A percentile compares a stretch with the other conserved stretches of the same genome.
Evolutionary conservation across 2,329 filamentous ascomycete species (phyloP).

Genomic region (Fusarium sp.): DNA sequence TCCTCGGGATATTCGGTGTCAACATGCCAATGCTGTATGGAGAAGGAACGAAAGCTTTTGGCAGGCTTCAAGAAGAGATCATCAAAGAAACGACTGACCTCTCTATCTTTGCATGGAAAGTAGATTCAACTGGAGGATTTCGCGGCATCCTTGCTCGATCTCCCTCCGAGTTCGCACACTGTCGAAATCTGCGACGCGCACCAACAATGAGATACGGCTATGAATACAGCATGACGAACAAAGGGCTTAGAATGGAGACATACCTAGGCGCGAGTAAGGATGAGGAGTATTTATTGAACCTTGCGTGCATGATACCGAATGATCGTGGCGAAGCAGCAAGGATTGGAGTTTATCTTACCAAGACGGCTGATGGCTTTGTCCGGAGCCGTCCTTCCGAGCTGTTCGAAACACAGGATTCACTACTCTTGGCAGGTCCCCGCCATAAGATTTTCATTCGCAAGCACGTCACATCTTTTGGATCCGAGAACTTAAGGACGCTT

Average conservation of each 20-base stretch:
- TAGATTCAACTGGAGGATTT: neutral
- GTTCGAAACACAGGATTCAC: neutral
- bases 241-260: neutral
- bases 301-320: neutral
- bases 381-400: neutral
- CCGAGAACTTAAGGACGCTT: too few relatives aligned
- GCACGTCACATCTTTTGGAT: neutral
- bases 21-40: constrained; percentile 20
- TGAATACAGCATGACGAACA: constrained; percentile 5
- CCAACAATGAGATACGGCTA: neutral
- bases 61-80: constrained; percentile 17
- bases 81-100: constrained; percentile 12
- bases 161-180: neutral
- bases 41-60: constrained; percentile 1
- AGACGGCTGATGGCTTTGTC: constrained; percentile 1
- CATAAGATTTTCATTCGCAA: neutral
- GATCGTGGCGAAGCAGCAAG: accelerated
- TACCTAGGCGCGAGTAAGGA: neutral
- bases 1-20: constrained; percentile 6
- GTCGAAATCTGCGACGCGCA: neutral
- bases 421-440: neutral
- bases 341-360: neutral
- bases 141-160: neutral
- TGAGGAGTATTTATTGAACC: neutral
- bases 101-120: constrained; percentile 15